Conservation (phyloP, 495 filamentous ascomycete species). For the Usnea hakonensis region DNA sequence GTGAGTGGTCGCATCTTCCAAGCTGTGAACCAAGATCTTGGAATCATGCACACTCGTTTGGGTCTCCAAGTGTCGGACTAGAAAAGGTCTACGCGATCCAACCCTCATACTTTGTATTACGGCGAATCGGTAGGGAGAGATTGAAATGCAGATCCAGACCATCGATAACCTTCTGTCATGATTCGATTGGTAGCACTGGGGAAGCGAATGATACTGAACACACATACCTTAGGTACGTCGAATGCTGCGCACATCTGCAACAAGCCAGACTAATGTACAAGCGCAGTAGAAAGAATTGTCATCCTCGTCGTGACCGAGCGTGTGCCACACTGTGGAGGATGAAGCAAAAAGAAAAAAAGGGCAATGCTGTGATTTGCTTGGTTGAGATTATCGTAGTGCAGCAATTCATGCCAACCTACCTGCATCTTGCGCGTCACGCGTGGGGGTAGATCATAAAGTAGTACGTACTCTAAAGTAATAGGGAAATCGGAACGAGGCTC, state of each 20-base stretch:
- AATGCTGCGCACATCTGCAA: not conserved
- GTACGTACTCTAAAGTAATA: too few species aligned
- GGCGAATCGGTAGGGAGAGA: not conserved
- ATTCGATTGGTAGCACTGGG: not conserved
- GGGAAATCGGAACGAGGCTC: not conserved
- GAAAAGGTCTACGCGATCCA: not conserved
- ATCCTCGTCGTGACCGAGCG: not conserved
- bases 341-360: not conserved
- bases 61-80: not conserved
- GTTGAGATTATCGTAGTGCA: not conserved
- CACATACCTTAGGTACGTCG: not conserved
- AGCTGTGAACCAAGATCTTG: not conserved
- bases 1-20: not conserved
- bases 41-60: not conserved
- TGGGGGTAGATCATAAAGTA: too few species aligned
- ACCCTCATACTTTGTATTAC: not conserved
- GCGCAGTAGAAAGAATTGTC: not conserved
- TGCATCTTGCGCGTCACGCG: not conserved
- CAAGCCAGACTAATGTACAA: not conserved
- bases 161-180: not conserved
- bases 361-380: not conserved
- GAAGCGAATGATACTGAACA: not conserved
- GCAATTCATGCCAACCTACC: not conserved
- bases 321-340: not conserved
- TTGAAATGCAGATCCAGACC: not conserved